Evolutionary conservation across 2,329 filamentous ascomycete species (phyloP), one percentile per base, ranked within the genome.

Genomic region (Lecanicillium sp.): DNA sequence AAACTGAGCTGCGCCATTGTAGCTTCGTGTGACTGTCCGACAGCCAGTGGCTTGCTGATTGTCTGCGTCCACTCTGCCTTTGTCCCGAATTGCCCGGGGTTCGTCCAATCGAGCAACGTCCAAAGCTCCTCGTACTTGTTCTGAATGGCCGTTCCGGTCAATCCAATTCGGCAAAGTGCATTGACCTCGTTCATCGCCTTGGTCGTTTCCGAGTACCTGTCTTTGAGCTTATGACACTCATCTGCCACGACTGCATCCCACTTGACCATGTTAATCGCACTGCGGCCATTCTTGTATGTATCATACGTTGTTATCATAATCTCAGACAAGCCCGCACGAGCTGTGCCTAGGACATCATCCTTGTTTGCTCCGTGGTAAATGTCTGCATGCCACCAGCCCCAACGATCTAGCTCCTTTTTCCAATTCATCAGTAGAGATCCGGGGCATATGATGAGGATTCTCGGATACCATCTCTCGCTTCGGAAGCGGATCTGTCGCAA

Each of bases 71-170:
- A 98, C 30, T 85, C 83, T 5, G 73, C 65, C 9, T 84, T 52
- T 1, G 68, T 69, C 13, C 75, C 75, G 39, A 80, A 74, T 33
- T 71, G 63, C 0, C 88, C 90, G 0, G 92, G 92, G 49, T 94
- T 92, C 0, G 88, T 89, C 92, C 92, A 98, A 56, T 98, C 94
- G 3, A 98, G 68, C 0, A 98, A 68, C 0, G 88, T 94, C 90
- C 90, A 98, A 1, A 98, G 71, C 58, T 98, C 92, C 55, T 95
- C 87, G 56, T 98, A 98, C 48, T 86, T 92, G 59, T 98, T 98
- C 56, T 98, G 92, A 32, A 98, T 95, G 0, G 90, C 90, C 0
- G 92, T 98, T 2, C 92, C 92, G 0, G 89, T 96, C 8, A 98
- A 69, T 0, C 92, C 92, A 44, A 98, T 89, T 25, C 92, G 78